These are phyloP conservation scores for Sporothrix inflata DNA, from an alignment of 2,329 filamentous ascomycete genomes.

Conservation along the genomic window DNA sequence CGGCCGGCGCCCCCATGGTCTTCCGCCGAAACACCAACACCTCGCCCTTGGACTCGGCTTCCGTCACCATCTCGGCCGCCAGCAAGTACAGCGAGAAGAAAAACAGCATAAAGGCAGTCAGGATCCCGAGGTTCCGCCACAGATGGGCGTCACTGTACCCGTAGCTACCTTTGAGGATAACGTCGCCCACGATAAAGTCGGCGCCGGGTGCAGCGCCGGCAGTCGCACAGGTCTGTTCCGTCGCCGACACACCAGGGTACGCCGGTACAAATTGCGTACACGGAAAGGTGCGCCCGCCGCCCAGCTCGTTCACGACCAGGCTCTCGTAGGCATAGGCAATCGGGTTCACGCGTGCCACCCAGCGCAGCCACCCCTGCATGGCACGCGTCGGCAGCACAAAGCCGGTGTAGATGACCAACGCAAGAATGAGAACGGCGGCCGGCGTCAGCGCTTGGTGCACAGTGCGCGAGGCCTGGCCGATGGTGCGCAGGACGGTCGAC, in stretches of 20 bases:
- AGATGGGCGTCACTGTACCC: constrained; percentile 60
- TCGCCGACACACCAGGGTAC: constrained; percentile 43
- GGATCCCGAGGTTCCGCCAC: constrained; percentile 73
- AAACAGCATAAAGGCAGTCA: constrained; percentile 65
- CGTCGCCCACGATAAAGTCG: constrained; percentile 43
- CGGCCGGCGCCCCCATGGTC: constrained; percentile 59
- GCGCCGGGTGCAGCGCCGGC: constrained; percentile 56
- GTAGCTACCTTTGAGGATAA: constrained; percentile 60
- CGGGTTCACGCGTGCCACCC: constrained; percentile 81
- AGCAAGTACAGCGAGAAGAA: constrained; percentile 64
- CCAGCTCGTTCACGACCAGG: constrained; percentile 82
- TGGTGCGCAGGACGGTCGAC: constrained; percentile 83
- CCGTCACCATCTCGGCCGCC: constrained; percentile 65
- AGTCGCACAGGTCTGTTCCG: constrained; percentile 58
- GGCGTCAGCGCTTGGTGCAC: constrained; percentile 66
- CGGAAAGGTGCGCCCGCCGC: constrained; percentile 58
- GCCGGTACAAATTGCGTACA: constrained; percentile 53
- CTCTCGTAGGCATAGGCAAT: constrained; percentile 80
- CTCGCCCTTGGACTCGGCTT: constrained; percentile 72
- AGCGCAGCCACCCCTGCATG: constrained; percentile 79
- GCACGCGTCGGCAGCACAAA: constrained; percentile 66
- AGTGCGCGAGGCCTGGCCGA: constrained; percentile 73
- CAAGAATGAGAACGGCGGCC: constrained; percentile 63
- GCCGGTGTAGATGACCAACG: constrained; percentile 70
- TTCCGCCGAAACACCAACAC: constrained; percentile 73